These are phyloP conservation scores for Suillus tomentosus DNA, from an alignment of 768 basidiomycete genomes.

Conservation along the genomic window DNA sequence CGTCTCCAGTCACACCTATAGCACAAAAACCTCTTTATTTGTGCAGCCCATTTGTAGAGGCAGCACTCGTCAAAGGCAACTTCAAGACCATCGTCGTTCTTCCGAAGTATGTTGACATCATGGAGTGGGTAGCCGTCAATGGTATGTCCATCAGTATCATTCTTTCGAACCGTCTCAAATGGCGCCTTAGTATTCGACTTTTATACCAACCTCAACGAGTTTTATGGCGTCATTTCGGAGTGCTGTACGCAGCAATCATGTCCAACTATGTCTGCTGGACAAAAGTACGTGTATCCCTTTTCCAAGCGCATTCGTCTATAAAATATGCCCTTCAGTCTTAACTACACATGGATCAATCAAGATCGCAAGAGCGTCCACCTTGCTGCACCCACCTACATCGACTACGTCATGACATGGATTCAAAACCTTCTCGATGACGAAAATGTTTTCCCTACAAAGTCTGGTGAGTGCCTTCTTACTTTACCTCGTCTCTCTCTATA, in stretches of 20 bases:
- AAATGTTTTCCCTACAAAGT: constrained; percentile 91
- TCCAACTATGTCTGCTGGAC: constrained; percentile 90
- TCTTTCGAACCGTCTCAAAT: neutral
- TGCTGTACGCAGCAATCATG: constrained; percentile 89
- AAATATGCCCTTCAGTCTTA: constrained; percentile 53
- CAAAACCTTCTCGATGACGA: constrained; percentile 96
- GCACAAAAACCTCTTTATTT: constrained; percentile 75
- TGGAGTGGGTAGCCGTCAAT: constrained; percentile 97
- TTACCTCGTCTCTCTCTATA: constrained; percentile 3
- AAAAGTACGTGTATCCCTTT: constrained; percentile 54
- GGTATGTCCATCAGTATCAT: constrained; percentile 49
- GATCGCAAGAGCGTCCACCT: constrained; percentile 85
- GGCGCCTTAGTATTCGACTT: constrained; percentile 83
- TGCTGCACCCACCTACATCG: constrained; percentile 94
- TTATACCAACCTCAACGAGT: constrained; percentile 95
- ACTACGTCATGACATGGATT: constrained; percentile 97
- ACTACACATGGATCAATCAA: constrained; percentile 94
- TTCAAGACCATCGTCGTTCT: constrained; percentile 98
- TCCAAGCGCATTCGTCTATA: neutral
- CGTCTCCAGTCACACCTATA: constrained; percentile 35
- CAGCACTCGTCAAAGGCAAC: constrained; percentile 95
- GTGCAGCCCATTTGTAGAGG: constrained; percentile 92
- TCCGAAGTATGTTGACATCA: constrained; percentile 93
- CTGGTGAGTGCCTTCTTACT: constrained; percentile 54
- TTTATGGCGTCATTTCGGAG: constrained; percentile 93